Evolutionary conservation across 2,329 filamentous ascomycete species (phyloP).

Genomic region (Cytospora piceae): DNA sequence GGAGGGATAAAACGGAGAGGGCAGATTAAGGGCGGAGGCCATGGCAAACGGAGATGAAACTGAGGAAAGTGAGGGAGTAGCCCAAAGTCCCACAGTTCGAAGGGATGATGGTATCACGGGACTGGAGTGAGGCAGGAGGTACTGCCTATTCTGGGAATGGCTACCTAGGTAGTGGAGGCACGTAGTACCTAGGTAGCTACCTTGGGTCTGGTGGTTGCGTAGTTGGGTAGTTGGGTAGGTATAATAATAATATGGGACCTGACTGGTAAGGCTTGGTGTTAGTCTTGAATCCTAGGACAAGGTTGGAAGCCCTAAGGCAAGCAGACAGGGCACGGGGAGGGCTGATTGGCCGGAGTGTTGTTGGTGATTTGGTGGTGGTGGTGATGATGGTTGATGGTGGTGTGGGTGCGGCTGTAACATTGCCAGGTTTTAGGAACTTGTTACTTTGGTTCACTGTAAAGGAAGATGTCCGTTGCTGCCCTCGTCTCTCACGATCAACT

Average conservation of each 20-base stretch:
- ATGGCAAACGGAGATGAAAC: constrained; percentile 30
- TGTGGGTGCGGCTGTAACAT: constrained; percentile 1
- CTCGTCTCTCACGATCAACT: not conserved
- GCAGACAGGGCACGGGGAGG: not conserved
- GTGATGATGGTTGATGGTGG: not conserved
- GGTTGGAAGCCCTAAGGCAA: not conserved
- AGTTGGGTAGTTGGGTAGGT: not conserved
- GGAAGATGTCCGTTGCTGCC: too few relatives aligned
- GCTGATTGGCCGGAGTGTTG: not conserved
- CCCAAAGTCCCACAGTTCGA: constrained; percentile 22
- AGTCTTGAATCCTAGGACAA: not conserved
- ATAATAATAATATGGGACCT: not conserved
- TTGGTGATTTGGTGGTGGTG: not conserved
- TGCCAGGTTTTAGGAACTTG: too few relatives aligned
- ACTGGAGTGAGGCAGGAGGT: constrained; percentile 16
- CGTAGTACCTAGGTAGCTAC: not conserved
- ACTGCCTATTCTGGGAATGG: constrained; percentile 8
- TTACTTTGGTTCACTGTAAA: not conserved
- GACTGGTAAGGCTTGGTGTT: not conserved
- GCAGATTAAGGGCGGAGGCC: constrained; percentile 2
- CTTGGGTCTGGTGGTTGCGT: too few relatives aligned
- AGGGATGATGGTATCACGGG: constrained; percentile 22
- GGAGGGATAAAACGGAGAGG: constrained; percentile 18
- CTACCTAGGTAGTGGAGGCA: constrained; percentile 4
- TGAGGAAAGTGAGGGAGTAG: constrained; percentile 18